phyloP scores from a whole-genome alignment of 805 yeast species.

The Zygosaccharomyces siamensis region DNA sequence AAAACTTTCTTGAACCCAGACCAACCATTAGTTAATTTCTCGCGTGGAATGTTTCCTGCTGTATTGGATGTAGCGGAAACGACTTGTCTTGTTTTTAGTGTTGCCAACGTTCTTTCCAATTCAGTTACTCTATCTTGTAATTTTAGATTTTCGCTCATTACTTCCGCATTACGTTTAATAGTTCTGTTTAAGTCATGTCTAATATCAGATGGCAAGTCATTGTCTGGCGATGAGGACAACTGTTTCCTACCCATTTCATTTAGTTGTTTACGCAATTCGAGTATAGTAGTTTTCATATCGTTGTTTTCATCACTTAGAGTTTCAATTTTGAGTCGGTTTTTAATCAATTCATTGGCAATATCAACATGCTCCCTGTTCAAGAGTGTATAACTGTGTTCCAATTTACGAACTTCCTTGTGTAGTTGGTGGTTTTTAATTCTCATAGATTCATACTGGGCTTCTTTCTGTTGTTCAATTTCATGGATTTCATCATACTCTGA shows the following conservation, averaged over 20 bases:
- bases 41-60: slow-evolving; percentile 10
- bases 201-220: slow-evolving; percentile 37
- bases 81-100: slow-evolving; percentile 32
- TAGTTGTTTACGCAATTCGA: slow-evolving; percentile 41
- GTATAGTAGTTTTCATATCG: slow-evolving; percentile 48
- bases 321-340: slow-evolving; percentile 69
- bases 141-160: slow-evolving; percentile 56
- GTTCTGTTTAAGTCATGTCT: slow-evolving; percentile 53
- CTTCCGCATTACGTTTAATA: slow-evolving; percentile 57
- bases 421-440: slow-evolving; percentile 65
- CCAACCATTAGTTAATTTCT: slow-evolving; percentile 21
- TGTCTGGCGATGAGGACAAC: slow-evolving; percentile 33
- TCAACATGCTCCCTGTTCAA: slow-evolving; percentile 80
- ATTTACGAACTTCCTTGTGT: slow-evolving; percentile 63
- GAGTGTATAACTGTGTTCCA: slow-evolving; percentile 64
- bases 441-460: slow-evolving; percentile 58
- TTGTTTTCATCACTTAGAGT: slow-evolving; percentile 69
- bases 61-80: neutral
- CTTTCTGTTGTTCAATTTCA: slow-evolving; percentile 57
- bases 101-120: slow-evolving; percentile 41
- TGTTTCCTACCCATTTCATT: slow-evolving; percentile 32
- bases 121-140: slow-evolving; percentile 49
- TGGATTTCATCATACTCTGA: slow-evolving; percentile 75
- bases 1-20: slow-evolving; percentile 28
- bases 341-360: slow-evolving; percentile 82